These are phyloP conservation scores for Herpotrichia juniperi DNA, from an alignment of 2,329 filamentous ascomycete species.

Conservation along the genomic window DNA sequence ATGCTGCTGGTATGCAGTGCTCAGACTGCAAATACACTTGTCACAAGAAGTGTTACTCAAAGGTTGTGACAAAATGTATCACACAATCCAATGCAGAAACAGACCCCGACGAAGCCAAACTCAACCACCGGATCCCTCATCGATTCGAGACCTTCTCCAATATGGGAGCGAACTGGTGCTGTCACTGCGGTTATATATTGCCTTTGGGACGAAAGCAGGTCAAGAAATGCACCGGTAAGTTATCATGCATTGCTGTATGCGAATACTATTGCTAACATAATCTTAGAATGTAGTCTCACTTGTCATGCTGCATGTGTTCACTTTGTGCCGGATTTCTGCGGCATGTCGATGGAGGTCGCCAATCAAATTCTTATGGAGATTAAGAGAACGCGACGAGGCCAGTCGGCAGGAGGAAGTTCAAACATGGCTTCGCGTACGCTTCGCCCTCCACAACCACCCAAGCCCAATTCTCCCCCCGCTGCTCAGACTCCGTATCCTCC, in stretches of 20 bases:
- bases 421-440: constrained; percentile 51
- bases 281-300: constrained; percentile 83
- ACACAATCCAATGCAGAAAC: constrained; percentile 99
- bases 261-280: constrained; percentile 25
- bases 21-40: constrained; percentile 99
- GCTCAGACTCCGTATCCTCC: constrained; percentile 40
- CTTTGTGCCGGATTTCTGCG: constrained; percentile 96
- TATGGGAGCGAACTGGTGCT: constrained; percentile 98
- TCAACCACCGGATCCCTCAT: constrained; percentile 98
- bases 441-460: constrained; percentile 44
- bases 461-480: constrained; percentile 51
- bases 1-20: constrained; percentile 98
- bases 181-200: constrained; percentile 95
- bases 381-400: constrained; percentile 76
- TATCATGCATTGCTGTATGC: not conserved
- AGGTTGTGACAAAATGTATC: constrained; percentile 99
- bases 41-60: constrained; percentile 95
- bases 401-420: constrained; percentile 55
- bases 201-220: constrained; percentile 95
- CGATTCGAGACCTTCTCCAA: constrained; percentile 97
- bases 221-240: constrained; percentile 83
- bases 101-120: constrained; percentile 98
- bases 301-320: constrained; percentile 92
- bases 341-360: constrained; percentile 97
- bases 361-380: constrained; percentile 92